phyloP scores from a whole-genome alignment of 768 basidiomycete species.

The Candolleomyces efflorescens region DNA sequence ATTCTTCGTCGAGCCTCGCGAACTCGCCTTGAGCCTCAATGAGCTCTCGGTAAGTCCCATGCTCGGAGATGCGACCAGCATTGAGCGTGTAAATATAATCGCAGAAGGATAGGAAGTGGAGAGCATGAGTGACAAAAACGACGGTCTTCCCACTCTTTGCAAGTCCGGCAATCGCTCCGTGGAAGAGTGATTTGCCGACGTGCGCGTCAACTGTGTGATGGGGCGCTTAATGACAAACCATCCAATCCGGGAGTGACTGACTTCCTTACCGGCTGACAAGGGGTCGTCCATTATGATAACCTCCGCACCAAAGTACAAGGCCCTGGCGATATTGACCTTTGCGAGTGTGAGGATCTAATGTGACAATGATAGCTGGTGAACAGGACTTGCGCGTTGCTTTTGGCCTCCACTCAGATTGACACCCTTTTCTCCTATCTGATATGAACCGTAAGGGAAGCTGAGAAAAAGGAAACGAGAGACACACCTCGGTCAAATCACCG shows the following conservation, averaged over 20 bases:
- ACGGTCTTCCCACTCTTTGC: slow-evolving; percentile 56
- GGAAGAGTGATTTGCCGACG: slow-evolving; percentile 66
- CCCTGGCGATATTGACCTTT: slow-evolving; percentile 66
- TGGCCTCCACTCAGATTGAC: slow-evolving; percentile 66
- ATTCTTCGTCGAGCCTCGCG: slow-evolving; percentile 54
- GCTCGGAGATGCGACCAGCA: slow-evolving; percentile 69
- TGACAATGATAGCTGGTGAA: neutral
- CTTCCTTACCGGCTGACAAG: slow-evolving; percentile 49
- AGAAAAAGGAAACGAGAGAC: slow-evolving; percentile 4
- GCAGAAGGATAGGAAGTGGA: slow-evolving; percentile 79
- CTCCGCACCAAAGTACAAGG: slow-evolving; percentile 62
- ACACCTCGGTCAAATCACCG: slow-evolving; percentile 69
- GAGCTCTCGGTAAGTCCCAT: slow-evolving; percentile 57
- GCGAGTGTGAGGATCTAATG: neutral
- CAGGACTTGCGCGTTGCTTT: slow-evolving; percentile 44
- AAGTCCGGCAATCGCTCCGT: slow-evolving; percentile 51
- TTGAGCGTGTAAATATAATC: slow-evolving; percentile 76
- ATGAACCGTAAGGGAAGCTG: neutral
- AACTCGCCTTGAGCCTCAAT: slow-evolving; percentile 48
- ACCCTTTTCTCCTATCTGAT: slow-evolving; percentile 68
- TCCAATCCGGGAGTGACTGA: neutral
- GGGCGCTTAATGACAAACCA: neutral
- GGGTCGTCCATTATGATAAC: slow-evolving; percentile 62
- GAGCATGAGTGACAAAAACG: slow-evolving; percentile 81
- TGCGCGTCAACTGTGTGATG: slow-evolving; percentile 58